Percentiles rank a stretch among this genome's conserved stretches.
Evolutionary conservation across 208 protist genomes (phyloP).

Genomic region (Leishmania aethiopica): DNA sequence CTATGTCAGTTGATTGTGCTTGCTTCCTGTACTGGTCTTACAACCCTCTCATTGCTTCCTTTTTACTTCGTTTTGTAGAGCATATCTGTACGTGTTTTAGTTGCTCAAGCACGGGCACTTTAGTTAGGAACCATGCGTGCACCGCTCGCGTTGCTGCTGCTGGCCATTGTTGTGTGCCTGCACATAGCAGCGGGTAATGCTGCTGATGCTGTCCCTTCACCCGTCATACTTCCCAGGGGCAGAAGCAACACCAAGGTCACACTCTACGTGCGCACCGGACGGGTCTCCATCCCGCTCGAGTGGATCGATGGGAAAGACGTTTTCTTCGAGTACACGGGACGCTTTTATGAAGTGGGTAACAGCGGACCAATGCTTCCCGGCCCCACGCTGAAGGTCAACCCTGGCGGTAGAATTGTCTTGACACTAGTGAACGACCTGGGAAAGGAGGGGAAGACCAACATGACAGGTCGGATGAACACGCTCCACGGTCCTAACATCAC

Average conservation of each 20-base stretch:
- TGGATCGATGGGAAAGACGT: constrained; percentile 29
- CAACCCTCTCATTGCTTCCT: neutral
- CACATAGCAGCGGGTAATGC: constrained; percentile 11
- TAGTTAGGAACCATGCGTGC: neutral
- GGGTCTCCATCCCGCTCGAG: constrained; percentile 56
- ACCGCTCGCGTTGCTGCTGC: neutral
- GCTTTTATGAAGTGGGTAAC: constrained; percentile 55
- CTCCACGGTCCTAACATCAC: constrained; percentile 79
- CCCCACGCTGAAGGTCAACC: constrained; percentile 59
- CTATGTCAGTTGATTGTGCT: neutral
- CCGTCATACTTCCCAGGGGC: constrained; percentile 35
- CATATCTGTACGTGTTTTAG: neutral
- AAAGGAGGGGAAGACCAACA: constrained; percentile 21
- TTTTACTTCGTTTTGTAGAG: neutral
- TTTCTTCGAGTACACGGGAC: constrained; percentile 73
- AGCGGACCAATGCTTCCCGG: constrained; percentile 59
- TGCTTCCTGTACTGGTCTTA: neutral
- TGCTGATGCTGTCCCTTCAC: constrained; percentile 22
- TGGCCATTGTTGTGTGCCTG: constrained; percentile 11
- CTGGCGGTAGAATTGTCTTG: constrained; percentile 73
- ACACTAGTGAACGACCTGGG: constrained; percentile 65
- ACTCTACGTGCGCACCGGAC: constrained; percentile 39
- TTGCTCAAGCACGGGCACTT: neutral
- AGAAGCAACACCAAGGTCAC: constrained; percentile 55
- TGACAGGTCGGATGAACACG: constrained; percentile 41